phyloP scores from a whole-genome alignment of 192 early-diverging fungal species.

The Backusella tarrabulga region DNA sequence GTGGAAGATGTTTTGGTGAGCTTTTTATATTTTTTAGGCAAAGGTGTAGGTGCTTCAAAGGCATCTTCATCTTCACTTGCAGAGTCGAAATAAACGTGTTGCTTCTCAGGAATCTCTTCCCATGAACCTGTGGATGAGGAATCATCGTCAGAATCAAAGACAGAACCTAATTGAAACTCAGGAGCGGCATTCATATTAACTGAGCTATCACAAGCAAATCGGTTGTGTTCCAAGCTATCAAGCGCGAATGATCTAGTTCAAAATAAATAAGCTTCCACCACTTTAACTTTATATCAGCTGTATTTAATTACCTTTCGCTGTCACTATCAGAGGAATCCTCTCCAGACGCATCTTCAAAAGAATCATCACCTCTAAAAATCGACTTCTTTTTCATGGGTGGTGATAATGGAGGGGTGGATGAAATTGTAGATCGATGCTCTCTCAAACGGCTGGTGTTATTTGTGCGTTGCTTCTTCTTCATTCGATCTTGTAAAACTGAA shows the following conservation, averaged over 20 bases:
- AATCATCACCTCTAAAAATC: not conserved
- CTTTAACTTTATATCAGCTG: not conserved
- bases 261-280: not conserved
- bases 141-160: conserved; percentile 6
- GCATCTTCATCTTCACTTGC: conserved; percentile 5
- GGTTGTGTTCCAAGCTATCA: conserved; percentile 3
- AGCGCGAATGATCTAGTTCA: conserved; percentile 3
- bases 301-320: conserved; percentile 19
- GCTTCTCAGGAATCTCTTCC: conserved; percentile 12
- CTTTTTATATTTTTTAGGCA: not conserved
- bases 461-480: conserved; percentile 11
- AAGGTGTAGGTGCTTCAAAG: not conserved
- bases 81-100: not conserved
- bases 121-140: conserved; percentile 9
- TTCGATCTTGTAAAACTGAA: conserved; percentile 13
- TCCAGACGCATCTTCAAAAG: conserved; percentile 22
- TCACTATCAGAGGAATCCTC: conserved; percentile 24
- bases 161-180: not conserved
- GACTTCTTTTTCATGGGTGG: not conserved
- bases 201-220: conserved; percentile 5
- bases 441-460: not conserved
- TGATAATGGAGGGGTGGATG: not conserved
- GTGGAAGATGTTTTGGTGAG: not conserved
- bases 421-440: not conserved
- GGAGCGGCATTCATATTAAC: conserved; percentile 2